Percentiles rank a stretch among this genome's conserved stretches.
phyloP scores from a whole-genome alignment of 495 filamentous ascomycete genomes.

The Penicillium cinerascens region DNA sequence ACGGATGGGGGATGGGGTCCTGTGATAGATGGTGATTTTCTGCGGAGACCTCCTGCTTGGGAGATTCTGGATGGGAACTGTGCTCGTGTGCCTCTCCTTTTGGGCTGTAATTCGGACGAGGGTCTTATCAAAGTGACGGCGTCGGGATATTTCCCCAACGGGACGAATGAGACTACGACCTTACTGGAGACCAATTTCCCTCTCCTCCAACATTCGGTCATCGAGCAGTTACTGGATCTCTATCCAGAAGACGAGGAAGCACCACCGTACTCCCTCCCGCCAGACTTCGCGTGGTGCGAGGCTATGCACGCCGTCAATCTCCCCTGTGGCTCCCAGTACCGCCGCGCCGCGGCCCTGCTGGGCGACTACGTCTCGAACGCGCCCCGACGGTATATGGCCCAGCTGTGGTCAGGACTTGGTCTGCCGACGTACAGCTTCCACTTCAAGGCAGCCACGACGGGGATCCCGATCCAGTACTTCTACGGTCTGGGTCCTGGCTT shows the following conservation, averaged over 20 bases:
- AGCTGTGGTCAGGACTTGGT: neutral
- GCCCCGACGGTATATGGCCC: neutral
- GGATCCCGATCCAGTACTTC: neutral
- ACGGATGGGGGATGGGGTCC: neutral
- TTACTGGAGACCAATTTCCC: neutral
- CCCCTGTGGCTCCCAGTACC: neutral
- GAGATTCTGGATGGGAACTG: neutral
- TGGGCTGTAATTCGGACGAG: conserved; percentile 1
- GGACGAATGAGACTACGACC: neutral
- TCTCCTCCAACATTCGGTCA: neutral
- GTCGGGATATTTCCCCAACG: neutral
- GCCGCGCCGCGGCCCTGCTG: neutral
- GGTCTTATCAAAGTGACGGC: neutral
- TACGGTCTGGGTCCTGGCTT: neutral
- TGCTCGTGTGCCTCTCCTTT: conserved; percentile 1
- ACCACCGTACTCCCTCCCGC: neutral
- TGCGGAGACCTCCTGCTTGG: conserved; percentile 8
- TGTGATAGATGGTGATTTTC: conserved; percentile 1
- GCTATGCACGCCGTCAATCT: neutral
- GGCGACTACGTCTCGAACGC: neutral
- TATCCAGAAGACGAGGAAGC: conserved; percentile 1
- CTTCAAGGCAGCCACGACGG: neutral
- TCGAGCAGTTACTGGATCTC: neutral
- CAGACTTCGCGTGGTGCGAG: neutral
- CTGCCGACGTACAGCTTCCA: conserved; percentile 1